Evolutionary conservation across 768 basidiomycete genomes (phyloP).

Genomic region (Punctularia strigosozonata): DNA sequence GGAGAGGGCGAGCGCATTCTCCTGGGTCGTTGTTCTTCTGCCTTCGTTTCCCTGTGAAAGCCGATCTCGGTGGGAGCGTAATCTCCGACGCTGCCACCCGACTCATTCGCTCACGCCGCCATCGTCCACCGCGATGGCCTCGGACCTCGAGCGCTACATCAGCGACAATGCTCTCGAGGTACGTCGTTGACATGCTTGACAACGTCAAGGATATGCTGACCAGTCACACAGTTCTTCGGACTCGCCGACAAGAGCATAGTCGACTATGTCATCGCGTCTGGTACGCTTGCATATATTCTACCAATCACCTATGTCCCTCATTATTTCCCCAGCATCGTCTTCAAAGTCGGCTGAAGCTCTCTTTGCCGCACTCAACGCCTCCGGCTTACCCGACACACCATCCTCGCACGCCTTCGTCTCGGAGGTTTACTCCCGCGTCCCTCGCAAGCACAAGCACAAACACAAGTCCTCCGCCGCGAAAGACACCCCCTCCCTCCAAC

Average conservation of each 20-base stretch:
- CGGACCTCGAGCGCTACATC: slow-evolving; percentile 57
- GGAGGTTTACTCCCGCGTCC: slow-evolving; percentile 67
- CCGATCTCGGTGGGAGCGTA: too few relatives aligned
- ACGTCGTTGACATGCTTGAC: slow-evolving; percentile 13
- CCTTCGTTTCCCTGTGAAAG: too few relatives aligned
- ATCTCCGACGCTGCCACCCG: too few relatives aligned
- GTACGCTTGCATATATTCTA: slow-evolving; percentile 24
- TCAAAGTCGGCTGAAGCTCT: slow-evolving; percentile 74
- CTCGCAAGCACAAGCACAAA: slow-evolving; percentile 68
- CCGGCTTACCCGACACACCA: slow-evolving; percentile 73
- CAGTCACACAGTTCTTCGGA: slow-evolving; percentile 56
- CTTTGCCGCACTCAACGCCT: slow-evolving; percentile 59
- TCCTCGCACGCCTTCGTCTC: slow-evolving; percentile 72
- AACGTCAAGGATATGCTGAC: background rate
- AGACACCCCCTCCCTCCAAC: slow-evolving; percentile 54
- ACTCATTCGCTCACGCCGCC: background rate
- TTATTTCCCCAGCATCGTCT: slow-evolving; percentile 47
- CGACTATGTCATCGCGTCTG: slow-evolving; percentile 81
- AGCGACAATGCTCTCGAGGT: slow-evolving; percentile 70
- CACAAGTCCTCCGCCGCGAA: slow-evolving; percentile 60
- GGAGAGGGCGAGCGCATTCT: too few relatives aligned
- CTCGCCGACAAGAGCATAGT: slow-evolving; percentile 76
- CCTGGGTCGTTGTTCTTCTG: too few relatives aligned
- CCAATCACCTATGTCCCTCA: slow-evolving; percentile 4
- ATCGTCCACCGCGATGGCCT: slow-evolving; percentile 31